Evolutionary conservation across 2,329 filamentous ascomycete species (phyloP).

Genomic region (Penicillium brevicompactum): DNA sequence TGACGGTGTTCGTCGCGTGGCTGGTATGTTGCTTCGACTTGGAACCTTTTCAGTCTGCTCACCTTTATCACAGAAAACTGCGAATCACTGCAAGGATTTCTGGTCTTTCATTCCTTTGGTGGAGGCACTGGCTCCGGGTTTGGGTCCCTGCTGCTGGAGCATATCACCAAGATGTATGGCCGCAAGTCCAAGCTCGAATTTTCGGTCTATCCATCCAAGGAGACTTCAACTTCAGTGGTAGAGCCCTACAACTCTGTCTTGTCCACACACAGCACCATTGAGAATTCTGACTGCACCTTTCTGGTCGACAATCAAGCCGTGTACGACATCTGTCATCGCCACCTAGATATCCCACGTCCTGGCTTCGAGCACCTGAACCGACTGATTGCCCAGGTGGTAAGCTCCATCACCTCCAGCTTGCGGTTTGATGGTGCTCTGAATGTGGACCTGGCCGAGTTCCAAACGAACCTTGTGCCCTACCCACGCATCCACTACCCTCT

Average conservation of each 20-base stretch:
- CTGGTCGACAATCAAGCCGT: constrained; percentile 70
- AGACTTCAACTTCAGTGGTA: constrained; percentile 65
- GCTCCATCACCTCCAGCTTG: constrained; percentile 66
- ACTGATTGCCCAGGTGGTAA: constrained; percentile 68
- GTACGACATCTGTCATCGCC: constrained; percentile 68
- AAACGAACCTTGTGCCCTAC: constrained; percentile 69
- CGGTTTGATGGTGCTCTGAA: constrained; percentile 68
- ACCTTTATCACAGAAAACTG: constrained; percentile 58
- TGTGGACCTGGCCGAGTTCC: constrained; percentile 69
- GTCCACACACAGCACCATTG: constrained; percentile 63
- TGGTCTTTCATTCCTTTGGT: constrained; percentile 70
- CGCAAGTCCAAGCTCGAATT: constrained; percentile 72
- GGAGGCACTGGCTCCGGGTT: constrained; percentile 70
- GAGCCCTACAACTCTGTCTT: constrained; percentile 67
- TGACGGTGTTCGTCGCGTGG: constrained; percentile 65
- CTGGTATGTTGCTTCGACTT: constrained; percentile 47
- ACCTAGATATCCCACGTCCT: constrained; percentile 65
- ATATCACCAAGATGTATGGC: constrained; percentile 65
- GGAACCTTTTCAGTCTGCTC: constrained; percentile 3
- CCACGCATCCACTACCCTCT: constrained; percentile 69
- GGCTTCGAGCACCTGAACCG: constrained; percentile 67
- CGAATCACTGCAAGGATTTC: constrained; percentile 66
- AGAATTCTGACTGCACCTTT: constrained; percentile 70
- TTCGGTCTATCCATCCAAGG: constrained; percentile 65
- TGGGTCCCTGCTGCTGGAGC: constrained; percentile 65